phyloP scores from a whole-genome alignment of 805 yeast species.

The Vanderwaltozyma yarrowii region DNA sequence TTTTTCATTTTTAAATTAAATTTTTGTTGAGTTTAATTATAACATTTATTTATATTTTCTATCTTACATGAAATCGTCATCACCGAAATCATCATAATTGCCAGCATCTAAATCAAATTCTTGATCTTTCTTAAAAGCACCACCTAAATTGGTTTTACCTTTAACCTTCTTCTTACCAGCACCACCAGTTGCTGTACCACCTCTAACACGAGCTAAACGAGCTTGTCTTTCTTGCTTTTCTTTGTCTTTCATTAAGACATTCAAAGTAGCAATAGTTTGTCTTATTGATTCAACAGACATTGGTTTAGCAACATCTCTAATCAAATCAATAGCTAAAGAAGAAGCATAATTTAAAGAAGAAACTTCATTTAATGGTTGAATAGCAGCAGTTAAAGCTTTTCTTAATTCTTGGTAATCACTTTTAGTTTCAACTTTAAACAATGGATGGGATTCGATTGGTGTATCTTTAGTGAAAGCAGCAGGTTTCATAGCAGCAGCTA shows the following conservation, averaged over 20 bases:
- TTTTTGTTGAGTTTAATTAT: too few relatives aligned
- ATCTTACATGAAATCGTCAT: constrained; percentile 80
- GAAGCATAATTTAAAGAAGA: constrained; percentile 63
- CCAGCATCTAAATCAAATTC: constrained; percentile 45
- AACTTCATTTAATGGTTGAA: constrained; percentile 50
- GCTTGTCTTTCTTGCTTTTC: constrained; percentile 84
- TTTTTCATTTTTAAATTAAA: too few relatives aligned
- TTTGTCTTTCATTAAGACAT: constrained; percentile 72
- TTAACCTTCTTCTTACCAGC: constrained; percentile 93
- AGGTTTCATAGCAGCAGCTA: constrained; percentile 22
- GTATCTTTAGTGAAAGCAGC: constrained; percentile 33
- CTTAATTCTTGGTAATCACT: constrained; percentile 70
- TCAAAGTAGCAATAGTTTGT: constrained; percentile 77
- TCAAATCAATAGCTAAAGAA: constrained; percentile 68
- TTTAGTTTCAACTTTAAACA: constrained; percentile 69
- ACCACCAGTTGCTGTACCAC: constrained; percentile 84
- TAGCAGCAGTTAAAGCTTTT: constrained; percentile 54
- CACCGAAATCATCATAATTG: constrained; percentile 53
- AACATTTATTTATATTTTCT: too few relatives aligned
- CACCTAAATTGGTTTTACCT: constrained; percentile 54
- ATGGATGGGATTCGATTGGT: constrained; percentile 64
- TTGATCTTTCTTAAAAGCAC: constrained; percentile 55
- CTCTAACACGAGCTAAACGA: constrained; percentile 61
- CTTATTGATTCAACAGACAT: constrained; percentile 71
- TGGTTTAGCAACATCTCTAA: constrained; percentile 78